A percentile compares a stretch with the other conserved stretches of the same genome.
These are phyloP conservation scores for Aspergillus indologenus DNA, from an alignment of 495 filamentous ascomycete genomes.

Conservation along the genomic window DNA sequence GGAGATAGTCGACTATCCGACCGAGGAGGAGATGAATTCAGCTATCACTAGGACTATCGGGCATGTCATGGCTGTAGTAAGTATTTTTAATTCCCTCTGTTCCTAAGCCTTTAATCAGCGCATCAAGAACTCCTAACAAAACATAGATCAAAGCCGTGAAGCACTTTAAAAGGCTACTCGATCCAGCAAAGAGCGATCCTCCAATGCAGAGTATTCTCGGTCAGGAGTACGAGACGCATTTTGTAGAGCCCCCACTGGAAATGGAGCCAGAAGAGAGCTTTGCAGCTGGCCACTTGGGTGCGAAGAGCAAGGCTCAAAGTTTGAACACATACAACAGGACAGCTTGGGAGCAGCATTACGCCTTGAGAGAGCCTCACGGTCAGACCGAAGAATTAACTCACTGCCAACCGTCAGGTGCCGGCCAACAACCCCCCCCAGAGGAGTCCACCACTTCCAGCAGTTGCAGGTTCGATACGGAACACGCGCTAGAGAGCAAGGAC, in stretches of 20 bases:
- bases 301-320: constrained; percentile 41
- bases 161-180: constrained; percentile 70
- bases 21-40: constrained; percentile 80
- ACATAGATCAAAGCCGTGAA: constrained; percentile 87
- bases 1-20: constrained; percentile 73
- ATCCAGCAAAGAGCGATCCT: constrained; percentile 42
- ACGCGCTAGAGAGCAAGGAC: constrained; percentile 28
- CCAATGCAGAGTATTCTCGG: constrained; percentile 57
- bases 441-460: constrained; percentile 20
- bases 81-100: constrained; percentile 23
- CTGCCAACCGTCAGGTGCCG: constrained; percentile 20
- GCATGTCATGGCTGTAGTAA: constrained; percentile 78
- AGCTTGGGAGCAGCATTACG: constrained; percentile 45
- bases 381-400: constrained; percentile 21
- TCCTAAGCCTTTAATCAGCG: not conserved
- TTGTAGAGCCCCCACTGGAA: constrained; percentile 55
- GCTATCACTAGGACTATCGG: constrained; percentile 88
- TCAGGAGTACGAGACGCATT: constrained; percentile 46
- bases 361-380: constrained; percentile 48
- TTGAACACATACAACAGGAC: constrained; percentile 51
- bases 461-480: constrained; percentile 17
- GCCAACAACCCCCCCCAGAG: constrained; percentile 19
- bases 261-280: constrained; percentile 49
- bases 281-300: constrained; percentile 18
- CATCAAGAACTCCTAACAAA: constrained; percentile 4